phyloP scores from a whole-genome alignment of 2,329 filamentous ascomycete genomes.

The Trichoderma arundinaceum region DNA sequence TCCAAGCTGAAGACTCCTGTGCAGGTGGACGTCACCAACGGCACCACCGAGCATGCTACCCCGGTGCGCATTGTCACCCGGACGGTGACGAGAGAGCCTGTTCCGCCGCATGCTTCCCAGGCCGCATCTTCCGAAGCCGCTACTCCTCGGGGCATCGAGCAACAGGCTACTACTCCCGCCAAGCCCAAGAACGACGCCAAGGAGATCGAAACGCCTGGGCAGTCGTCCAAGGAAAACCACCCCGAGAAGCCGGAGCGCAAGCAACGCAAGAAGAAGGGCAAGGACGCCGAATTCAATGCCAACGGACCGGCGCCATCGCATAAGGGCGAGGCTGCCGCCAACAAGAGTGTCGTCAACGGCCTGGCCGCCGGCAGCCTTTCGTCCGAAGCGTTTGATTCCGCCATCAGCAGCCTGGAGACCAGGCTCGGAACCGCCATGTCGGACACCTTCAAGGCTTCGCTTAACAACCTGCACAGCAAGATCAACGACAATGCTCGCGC shows the following conservation, averaged over 20 bases:
- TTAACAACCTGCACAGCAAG: slow-evolving; percentile 66
- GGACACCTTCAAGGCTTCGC: slow-evolving; percentile 59
- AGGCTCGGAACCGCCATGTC: slow-evolving; percentile 58
- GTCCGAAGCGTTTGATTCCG: slow-evolving; percentile 56
- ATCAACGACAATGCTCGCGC: slow-evolving; percentile 67
- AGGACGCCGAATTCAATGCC: slow-evolving; percentile 53
- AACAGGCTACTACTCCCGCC: slow-evolving; percentile 39
- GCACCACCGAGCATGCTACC: slow-evolving; percentile 46
- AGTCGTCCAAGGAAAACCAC: slow-evolving; percentile 47
- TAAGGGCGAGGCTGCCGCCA: slow-evolving; percentile 46
- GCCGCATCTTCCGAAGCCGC: slow-evolving; percentile 34
- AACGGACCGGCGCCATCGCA: slow-evolving; percentile 45
- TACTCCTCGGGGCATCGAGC: slow-evolving; percentile 43
- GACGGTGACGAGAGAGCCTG: slow-evolving; percentile 46
- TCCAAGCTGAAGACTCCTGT: slow-evolving; percentile 67
- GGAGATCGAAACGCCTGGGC: slow-evolving; percentile 53
- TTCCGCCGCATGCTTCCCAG: slow-evolving; percentile 34
- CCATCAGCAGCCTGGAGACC: slow-evolving; percentile 61
- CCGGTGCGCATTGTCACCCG: slow-evolving; percentile 47
- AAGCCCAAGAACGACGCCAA: slow-evolving; percentile 54
- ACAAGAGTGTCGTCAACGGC: slow-evolving; percentile 34
- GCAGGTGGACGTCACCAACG: slow-evolving; percentile 44
- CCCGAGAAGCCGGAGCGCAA: slow-evolving; percentile 68
- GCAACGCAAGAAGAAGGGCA: slow-evolving; percentile 71
- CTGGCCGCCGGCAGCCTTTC: slow-evolving; percentile 43